phyloP scores from a whole-genome alignment of 371 early-diverging fungal species.

The Capniomyces stellatus region DNA sequence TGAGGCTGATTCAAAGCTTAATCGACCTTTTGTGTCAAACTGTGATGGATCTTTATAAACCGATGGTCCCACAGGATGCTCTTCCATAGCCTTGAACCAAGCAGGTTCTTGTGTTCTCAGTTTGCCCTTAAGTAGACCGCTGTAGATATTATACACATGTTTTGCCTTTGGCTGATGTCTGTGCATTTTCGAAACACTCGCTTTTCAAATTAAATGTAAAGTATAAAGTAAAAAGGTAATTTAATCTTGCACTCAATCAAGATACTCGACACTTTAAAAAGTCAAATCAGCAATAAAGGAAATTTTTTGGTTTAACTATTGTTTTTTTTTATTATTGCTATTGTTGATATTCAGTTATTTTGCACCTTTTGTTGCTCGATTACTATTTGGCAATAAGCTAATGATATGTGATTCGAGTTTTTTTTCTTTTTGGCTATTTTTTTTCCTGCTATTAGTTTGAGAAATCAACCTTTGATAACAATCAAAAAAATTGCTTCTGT shows the following conservation, averaged over 20 bases:
- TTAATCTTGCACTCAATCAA: background rate
- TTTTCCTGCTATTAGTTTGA: too few species aligned
- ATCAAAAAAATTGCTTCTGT: too few species aligned
- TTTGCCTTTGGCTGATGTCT: constrained; percentile 15
- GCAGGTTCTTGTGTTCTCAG: constrained; percentile 35
- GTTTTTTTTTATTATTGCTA: too few species aligned
- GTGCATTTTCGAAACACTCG: constrained; percentile 5
- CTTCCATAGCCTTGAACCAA: constrained; percentile 40
- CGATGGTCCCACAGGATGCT: constrained; percentile 41
- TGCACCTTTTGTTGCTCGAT: too few species aligned
- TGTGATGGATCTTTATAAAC: constrained; percentile 33
- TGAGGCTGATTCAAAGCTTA: constrained; percentile 12
- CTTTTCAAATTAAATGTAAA: background rate
- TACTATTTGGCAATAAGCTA: too few species aligned
- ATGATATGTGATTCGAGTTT: too few species aligned
- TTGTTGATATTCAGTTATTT: too few species aligned
- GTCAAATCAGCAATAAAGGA: too few species aligned
- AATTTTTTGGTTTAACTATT: too few species aligned
- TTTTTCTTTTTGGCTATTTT: too few species aligned
- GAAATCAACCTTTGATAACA: too few species aligned
- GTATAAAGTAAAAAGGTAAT: background rate
- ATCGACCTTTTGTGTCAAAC: constrained; percentile 13
- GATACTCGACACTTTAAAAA: too few species aligned
- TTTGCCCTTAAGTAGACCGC: constrained; percentile 31
- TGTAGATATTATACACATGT: constrained; percentile 12